Percentiles rank a stretch among this genome's conserved stretches.
Conservation (phyloP, 208 protist species). For the Vickermania spadyakhi region DNA sequence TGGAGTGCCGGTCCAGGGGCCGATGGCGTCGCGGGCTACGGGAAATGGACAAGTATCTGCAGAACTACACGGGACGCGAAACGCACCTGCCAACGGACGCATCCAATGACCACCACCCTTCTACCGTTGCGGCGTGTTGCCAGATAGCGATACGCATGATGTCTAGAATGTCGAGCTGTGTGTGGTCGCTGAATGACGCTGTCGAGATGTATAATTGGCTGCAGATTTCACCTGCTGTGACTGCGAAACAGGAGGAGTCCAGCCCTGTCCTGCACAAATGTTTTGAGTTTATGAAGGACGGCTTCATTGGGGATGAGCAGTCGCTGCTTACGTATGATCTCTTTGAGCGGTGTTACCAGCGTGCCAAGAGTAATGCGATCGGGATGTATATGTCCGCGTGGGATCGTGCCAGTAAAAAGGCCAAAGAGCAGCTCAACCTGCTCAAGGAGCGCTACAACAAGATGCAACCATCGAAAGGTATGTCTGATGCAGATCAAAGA, state of each 20-base stretch:
- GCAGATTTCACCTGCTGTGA: slow-evolving; percentile 13
- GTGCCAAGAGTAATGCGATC: slow-evolving; percentile 50
- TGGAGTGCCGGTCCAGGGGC: slow-evolving; percentile 51
- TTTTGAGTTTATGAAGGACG: slow-evolving; percentile 20
- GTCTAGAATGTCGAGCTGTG: slow-evolving; percentile 37
- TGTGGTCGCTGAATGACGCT: slow-evolving; percentile 29
- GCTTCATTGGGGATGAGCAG: slow-evolving; percentile 36
- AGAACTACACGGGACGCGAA: not conserved
- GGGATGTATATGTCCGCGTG: slow-evolving; percentile 31
- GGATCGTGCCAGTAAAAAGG: slow-evolving; percentile 25
- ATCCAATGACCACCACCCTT: slow-evolving; percentile 12
- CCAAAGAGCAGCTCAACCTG: slow-evolving; percentile 28
- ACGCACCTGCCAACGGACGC: slow-evolving; percentile 7
- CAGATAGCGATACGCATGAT: slow-evolving; percentile 69
- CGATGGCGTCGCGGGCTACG: slow-evolving; percentile 44
- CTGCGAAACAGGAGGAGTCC: not conserved
- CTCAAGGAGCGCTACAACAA: slow-evolving; percentile 18
- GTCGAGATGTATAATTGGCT: slow-evolving; percentile 58
- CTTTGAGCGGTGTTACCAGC: slow-evolving; percentile 60
- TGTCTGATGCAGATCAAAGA: slow-evolving; percentile 1
- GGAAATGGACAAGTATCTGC: slow-evolving; percentile 17
- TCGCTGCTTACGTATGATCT: slow-evolving; percentile 36
- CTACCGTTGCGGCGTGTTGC: slow-evolving; percentile 28
- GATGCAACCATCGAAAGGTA: not conserved
- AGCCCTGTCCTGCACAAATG: slow-evolving; percentile 15